Conservation (phyloP, 257 asterid species). For the Henckelia pumila region DNA sequence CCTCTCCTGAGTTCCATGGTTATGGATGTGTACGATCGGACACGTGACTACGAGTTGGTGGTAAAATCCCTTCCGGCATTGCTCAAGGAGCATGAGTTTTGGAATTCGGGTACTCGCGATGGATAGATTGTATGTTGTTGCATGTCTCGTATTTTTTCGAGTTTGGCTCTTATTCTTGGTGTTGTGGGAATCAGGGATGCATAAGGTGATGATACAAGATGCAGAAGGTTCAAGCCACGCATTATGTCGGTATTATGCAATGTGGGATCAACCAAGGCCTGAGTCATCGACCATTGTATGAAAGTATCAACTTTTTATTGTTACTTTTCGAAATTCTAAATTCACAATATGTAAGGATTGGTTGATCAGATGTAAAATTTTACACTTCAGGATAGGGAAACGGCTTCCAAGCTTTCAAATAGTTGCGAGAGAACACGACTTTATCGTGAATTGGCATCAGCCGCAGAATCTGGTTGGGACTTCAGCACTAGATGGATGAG, state of each 20-base stretch:
- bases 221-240: too few species aligned
- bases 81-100: conserved; percentile 66
- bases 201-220: conserved; percentile 70
- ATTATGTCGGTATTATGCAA: conserved; percentile 74
- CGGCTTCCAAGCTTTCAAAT: conserved; percentile 63
- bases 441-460: conserved; percentile 75
- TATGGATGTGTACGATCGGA: conserved; percentile 49
- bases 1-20: conserved; percentile 91
- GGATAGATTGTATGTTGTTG: not conserved
- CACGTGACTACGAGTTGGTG: conserved; percentile 52
- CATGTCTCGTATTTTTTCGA: too few species aligned
- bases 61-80: conserved; percentile 65
- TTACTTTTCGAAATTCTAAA: not conserved
- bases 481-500: conserved; percentile 96
- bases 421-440: conserved; percentile 43
- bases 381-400: conserved; percentile 57
- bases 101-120: conserved; percentile 89
- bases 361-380: not conserved
- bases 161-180: not conserved
- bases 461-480: conserved; percentile 99
- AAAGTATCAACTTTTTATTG: not conserved
- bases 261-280: conserved; percentile 91
- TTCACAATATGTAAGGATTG: not conserved
- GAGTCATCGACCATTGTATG: conserved; percentile 79
- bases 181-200: conserved; percentile 53